Evolutionary conservation across 352 stramenopile genomes (phyloP), one percentile per base, ranked within the genome.

Genomic region (Phytophthora meadii): DNA sequence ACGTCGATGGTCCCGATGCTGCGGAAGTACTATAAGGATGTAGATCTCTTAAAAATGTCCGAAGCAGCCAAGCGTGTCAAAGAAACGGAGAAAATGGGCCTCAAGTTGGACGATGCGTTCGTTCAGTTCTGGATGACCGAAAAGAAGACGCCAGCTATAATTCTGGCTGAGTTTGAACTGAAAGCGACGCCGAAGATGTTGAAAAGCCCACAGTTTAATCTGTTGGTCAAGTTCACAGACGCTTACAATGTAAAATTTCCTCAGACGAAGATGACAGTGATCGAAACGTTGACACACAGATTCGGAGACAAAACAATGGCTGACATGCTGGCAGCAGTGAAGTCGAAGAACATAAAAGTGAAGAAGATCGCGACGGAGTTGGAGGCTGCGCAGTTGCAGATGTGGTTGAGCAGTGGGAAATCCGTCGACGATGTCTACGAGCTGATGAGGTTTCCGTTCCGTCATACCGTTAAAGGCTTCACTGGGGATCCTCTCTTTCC

Each of bases 391-490:
- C 48, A 55, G 11, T 17, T 55, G 41, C 27, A 48, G 27, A 48
- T 48, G 41, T 48, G 41, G 41, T 7, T 48, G 17, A 28, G 19
- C 28, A 54, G 27, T 41, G n/a, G n/a, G 5, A 54, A 54, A 42
- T 44, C 47, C 8, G 10, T 24, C 0, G 47, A 28, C 7, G 14
- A 28, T 7, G 47, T 54, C 1, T 54, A 39, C 28, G 14, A 22
- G 28, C 5, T 42, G 6, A 5, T 54, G 5, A 40, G n/a, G 9
- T 14, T 53, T 1, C 27, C 27, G 6, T 30, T 8, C 27, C 3
- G 27, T 30, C 3, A 30, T 2, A 22, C 22, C 22, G 1, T 22
- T 0, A 8, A 30, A 1, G 1, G 7, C 27, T 30, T 30, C 6
- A 7, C 0, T 0, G 27, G 2, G 4, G 7, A 30, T 30, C 27